Base-by-base conservation (phyloP, 805 yeast genomes). In the Yamadazyma kitorensis region DNA sequence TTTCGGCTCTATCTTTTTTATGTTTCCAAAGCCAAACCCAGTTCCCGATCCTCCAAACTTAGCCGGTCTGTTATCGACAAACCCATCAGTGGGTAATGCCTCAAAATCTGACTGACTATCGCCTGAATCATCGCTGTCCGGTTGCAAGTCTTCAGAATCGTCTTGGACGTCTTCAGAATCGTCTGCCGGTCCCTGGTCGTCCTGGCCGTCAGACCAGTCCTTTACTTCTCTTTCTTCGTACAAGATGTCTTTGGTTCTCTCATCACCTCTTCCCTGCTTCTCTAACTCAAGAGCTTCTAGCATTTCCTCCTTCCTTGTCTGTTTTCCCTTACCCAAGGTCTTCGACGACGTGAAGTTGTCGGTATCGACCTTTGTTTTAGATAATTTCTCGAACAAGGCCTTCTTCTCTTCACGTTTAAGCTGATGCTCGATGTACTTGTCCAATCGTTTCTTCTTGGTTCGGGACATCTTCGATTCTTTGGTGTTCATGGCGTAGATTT, bases 371-470 rank as follows among this genome's bases (percentile, higher is more conserved):
- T 72, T 70, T 2, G 86, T 76, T 17, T 70, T 72, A 32, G 81
- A 73, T 26, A 91, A 66, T 55, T 87, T 88, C 44, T 82, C 79
- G 27, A 91, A 64, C 34, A 91, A 64, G 3, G 74, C 72, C 47
- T 84, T 84, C 57, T 85, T 85, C 60, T 91, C 98, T 55, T 91
- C 95, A 52, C 94, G 68, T 50, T 82, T 83, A 47, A 88, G 53
- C 55, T 88, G 96, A 60, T 86, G 95, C 39, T 88, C 95, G 24
- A 91, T 87, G 57, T 87, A 91, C 58, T 91, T 91, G 42, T 91
- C 97, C 27, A 91, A 62, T 38, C 98, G 64, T 63, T 84, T 74
- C 68, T 70, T 75, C 65, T 91, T 83, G 31, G 82, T 73, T 31
- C 78, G 66, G 0, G 89, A 78, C 23, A 85, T 58, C 51, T 87